A percentile compares a stretch with the other conserved stretches of the same genome.
phyloP scores from a whole-genome alignment of 345 rosid species.

The Punica granatum region DNA sequence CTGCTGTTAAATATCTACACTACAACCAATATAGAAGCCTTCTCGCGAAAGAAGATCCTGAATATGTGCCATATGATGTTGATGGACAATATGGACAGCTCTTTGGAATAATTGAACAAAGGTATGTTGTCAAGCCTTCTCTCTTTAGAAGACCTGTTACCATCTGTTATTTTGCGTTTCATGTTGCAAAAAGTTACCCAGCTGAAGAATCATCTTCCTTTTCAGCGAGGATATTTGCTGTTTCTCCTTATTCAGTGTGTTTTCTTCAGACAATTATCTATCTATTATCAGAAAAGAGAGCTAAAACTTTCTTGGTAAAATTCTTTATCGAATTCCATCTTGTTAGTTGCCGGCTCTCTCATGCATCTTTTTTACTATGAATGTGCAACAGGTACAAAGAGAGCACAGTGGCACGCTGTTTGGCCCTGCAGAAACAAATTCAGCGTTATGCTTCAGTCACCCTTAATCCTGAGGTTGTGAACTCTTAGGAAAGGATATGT shows the following conservation, averaged over 20 bases:
- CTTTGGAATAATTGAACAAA: conserved; percentile 52
- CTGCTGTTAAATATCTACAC: conserved; percentile 73
- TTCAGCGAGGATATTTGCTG: background rate
- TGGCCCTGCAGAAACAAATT: conserved; percentile 67
- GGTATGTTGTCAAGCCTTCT: conserved; percentile 32
- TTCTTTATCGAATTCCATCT: background rate
- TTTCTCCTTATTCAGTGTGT: background rate
- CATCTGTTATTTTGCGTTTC: background rate
- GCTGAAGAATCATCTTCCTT: background rate
- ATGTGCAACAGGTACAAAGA: conserved; percentile 53
- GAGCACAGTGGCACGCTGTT: conserved; percentile 39
- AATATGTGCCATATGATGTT: conserved; percentile 68
- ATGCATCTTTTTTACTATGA: conserved; percentile 16
- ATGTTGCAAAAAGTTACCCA: background rate
- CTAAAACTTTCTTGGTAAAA: background rate
- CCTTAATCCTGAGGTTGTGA: conserved; percentile 59
- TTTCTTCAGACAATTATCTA: background rate
- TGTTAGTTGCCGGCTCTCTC: background rate
- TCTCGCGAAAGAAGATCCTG: conserved; percentile 67
- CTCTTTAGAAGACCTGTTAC: background rate
- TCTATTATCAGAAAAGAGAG: background rate
- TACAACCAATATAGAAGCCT: conserved; percentile 50
- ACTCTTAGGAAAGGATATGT: conserved; percentile 4
- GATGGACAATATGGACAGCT: conserved; percentile 64
- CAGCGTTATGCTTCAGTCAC: conserved; percentile 66